These are phyloP conservation scores for Xylaria hypoxylon DNA, from an alignment of 2,329 filamentous ascomycete species.

Conservation along the genomic window DNA sequence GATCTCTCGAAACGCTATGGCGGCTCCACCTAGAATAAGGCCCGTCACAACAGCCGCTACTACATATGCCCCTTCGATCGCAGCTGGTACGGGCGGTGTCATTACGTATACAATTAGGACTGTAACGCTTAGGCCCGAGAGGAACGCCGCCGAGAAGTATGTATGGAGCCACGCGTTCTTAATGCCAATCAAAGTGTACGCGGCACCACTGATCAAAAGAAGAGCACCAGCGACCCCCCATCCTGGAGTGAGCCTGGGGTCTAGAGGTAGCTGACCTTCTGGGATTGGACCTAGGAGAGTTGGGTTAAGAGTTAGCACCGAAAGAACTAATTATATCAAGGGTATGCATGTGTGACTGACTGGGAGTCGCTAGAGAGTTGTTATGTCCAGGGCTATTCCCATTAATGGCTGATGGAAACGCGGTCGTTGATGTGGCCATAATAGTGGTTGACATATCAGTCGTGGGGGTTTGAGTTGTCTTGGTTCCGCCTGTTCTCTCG, in stretches of 20 bases:
- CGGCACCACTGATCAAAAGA: conserved; percentile 76
- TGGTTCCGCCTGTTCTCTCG: conserved; percentile 29
- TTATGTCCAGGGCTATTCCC: conserved; percentile 46
- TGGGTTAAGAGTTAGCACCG: conserved; percentile 28
- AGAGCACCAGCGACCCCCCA: conserved; percentile 83
- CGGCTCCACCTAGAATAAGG: conserved; percentile 76
- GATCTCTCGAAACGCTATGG: conserved; percentile 84
- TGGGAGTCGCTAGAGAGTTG: conserved; percentile 34
- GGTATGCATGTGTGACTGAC: conserved; percentile 41
- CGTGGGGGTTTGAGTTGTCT: conserved; percentile 25
- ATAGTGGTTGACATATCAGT: conserved; percentile 29
- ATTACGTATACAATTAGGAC: conserved; percentile 92
- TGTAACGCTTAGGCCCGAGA: conserved; percentile 78
- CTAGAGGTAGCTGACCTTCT: conserved; percentile 72
- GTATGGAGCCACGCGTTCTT: conserved; percentile 83
- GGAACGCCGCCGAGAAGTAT: conserved; percentile 81
- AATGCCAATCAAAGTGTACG: conserved; percentile 82
- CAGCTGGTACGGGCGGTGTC: conserved; percentile 78
- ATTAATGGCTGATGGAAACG: conserved; percentile 49
- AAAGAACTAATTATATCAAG: background rate
- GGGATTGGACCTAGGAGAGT: conserved; percentile 58
- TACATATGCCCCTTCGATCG: conserved; percentile 86
- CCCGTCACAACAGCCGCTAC: conserved; percentile 81
- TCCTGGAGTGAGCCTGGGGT: conserved; percentile 81
- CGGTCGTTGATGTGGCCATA: conserved; percentile 40